These are phyloP conservation scores for Sequoia sempervirens DNA, from an alignment of 75 land plant genomes.

Conservation along the genomic window DNA sequence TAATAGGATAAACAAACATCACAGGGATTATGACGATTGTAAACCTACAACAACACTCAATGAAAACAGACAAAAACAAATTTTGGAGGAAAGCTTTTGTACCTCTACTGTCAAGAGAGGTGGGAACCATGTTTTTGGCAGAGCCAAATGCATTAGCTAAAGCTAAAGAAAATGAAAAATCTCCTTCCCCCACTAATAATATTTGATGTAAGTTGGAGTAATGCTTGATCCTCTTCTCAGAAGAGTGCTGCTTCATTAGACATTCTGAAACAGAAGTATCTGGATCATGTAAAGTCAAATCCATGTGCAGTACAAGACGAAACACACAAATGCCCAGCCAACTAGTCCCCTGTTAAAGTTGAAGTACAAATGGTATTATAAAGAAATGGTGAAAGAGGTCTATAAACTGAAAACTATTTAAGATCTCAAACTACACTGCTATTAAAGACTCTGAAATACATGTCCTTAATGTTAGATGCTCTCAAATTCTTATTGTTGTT, in stretches of 20 bases:
- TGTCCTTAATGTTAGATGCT: too few species aligned
- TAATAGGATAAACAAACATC: background rate
- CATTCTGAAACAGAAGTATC: background rate
- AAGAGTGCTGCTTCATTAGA: background rate
- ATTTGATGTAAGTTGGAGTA: conserved; percentile 21
- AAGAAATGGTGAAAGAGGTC: too few species aligned
- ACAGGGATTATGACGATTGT: background rate
- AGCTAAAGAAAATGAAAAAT: conserved; percentile 35
- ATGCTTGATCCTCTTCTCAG: background rate
- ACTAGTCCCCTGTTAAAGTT: too few species aligned
- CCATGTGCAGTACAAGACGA: background rate
- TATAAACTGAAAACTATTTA: too few species aligned
- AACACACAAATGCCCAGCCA: background rate
- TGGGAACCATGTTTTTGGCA: conserved; percentile 33
- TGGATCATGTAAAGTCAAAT: background rate
- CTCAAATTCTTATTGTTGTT: too few species aligned
- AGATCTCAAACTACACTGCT: too few species aligned
- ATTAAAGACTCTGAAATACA: too few species aligned
- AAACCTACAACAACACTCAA: conserved; percentile 14
- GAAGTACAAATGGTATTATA: too few species aligned
- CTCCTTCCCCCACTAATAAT: conserved; percentile 45
- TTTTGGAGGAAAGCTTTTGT: background rate
- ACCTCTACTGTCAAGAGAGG: conserved; percentile 23
- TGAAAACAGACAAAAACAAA: conserved; percentile 23
- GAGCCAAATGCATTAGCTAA: conserved; percentile 33